These are phyloP conservation scores for Pyrenula massariospora DNA, from an alignment of 495 filamentous ascomycete genomes.

Conservation along the genomic window DNA sequence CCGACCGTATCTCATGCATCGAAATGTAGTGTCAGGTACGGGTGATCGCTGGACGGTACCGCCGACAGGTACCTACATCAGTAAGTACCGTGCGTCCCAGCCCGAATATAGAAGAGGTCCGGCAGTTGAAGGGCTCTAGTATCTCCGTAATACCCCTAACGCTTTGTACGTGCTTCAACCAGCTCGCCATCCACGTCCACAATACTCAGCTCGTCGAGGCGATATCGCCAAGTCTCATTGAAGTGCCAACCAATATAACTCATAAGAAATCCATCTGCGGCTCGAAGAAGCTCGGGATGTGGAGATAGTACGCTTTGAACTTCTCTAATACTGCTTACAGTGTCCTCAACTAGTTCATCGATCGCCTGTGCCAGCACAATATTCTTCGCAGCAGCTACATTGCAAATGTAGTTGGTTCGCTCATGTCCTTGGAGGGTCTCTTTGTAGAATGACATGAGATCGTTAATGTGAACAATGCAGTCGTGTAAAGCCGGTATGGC, in stretches of 20 bases:
- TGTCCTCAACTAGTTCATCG: neutral
- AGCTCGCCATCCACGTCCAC: neutral
- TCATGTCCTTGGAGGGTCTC: conserved; percentile 3
- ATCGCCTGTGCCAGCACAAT: neutral
- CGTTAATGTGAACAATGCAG: conserved; percentile 2
- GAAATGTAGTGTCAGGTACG: too few relatives aligned
- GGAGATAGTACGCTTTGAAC: neutral
- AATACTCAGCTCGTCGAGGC: neutral
- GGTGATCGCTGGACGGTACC: too few relatives aligned
- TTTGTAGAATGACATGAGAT: conserved; percentile 9
- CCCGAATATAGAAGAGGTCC: neutral
- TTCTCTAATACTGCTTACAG: neutral
- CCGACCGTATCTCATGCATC: too few relatives aligned
- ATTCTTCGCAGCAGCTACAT: conserved; percentile 1
- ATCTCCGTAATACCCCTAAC: neutral
- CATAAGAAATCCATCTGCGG: neutral
- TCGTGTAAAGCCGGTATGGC: conserved; percentile 1
- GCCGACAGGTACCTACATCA: too few relatives aligned
- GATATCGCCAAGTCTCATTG: neutral
- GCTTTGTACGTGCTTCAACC: neutral
- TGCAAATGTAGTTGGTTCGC: conserved; percentile 5
- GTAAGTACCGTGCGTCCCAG: too few relatives aligned
- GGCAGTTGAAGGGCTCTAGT: neutral
- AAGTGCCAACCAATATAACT: neutral
- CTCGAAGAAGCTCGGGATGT: neutral